These are phyloP conservation scores for Solanum neorickii DNA, from an alignment of 257 asterid genomes.

Conservation along the genomic window DNA sequence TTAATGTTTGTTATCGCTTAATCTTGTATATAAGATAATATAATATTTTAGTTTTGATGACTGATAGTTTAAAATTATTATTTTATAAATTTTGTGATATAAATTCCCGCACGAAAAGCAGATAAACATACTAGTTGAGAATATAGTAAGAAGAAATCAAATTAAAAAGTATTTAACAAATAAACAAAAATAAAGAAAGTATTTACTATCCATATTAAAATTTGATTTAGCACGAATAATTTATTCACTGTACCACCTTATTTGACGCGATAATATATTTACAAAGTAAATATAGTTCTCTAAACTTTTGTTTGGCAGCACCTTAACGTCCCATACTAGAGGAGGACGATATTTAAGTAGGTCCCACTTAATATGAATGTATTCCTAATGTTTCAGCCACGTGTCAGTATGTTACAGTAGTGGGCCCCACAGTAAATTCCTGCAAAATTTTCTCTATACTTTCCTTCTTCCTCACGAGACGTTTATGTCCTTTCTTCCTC, in stretches of 20 bases:
- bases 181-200: too few species aligned
- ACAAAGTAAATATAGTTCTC: not conserved
- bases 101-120: fast-evolving
- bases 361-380: slow-evolving; percentile 2
- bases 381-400: slow-evolving; percentile 8
- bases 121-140: too few species aligned
- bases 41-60: too few species aligned
- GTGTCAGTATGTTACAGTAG: not conserved
- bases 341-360: not conserved
- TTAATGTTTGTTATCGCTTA: too few species aligned
- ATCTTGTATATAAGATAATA: too few species aligned
- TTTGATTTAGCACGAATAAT: too few species aligned
- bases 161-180: too few species aligned
- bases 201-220: not conserved
- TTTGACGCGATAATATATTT: too few species aligned
- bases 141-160: not conserved
- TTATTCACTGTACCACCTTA: not conserved
- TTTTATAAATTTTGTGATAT: too few species aligned
- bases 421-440: slow-evolving; percentile 14
- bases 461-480: slow-evolving; percentile 36
- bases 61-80: too few species aligned
- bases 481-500: not conserved
- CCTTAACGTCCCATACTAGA: not conserved
- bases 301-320: not conserved
- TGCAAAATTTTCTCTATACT: not conserved